These are phyloP conservation scores for Globisporangium echinulatum DNA, from an alignment of 352 stramenopile species.

Conservation along the genomic window DNA sequence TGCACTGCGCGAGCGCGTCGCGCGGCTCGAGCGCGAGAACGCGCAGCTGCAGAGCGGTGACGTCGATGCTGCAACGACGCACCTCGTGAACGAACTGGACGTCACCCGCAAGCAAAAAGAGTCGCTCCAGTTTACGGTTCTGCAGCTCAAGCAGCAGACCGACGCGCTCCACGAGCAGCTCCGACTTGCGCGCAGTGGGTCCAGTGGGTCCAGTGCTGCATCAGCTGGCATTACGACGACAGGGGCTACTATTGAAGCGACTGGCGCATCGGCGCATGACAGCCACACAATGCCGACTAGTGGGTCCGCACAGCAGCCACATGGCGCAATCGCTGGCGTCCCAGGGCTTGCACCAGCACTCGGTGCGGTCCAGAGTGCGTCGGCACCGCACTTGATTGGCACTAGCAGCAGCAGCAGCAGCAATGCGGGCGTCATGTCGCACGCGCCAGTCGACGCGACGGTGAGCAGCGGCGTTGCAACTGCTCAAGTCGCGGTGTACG, in stretches of 20 bases:
- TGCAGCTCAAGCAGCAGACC: conserved; percentile 73
- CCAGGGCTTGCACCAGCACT: conserved; percentile 4
- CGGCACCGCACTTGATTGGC: conserved; percentile 6
- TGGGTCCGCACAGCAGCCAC: neutral
- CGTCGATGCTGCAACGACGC: conserved; percentile 36
- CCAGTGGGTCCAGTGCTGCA: conserved; percentile 12
- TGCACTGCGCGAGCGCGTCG: conserved; percentile 50
- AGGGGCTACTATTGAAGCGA: neutral
- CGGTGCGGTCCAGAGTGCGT: neutral
- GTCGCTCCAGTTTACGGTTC: conserved; percentile 51
- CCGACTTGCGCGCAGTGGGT: conserved; percentile 16
- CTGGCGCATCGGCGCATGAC: neutral
- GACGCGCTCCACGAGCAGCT: conserved; percentile 67
- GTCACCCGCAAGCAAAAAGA: conserved; percentile 73
- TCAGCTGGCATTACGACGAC: conserved; percentile 6
- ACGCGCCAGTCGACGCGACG: conserved; percentile 2
- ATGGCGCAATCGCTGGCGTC: conserved; percentile 1
- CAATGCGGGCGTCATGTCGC: conserved; percentile 4
- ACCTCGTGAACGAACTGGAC: conserved; percentile 68
- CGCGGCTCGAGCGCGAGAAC: conserved; percentile 73
- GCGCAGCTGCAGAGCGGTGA: conserved; percentile 49
- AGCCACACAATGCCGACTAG: neutral
- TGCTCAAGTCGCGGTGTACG: conserved; percentile 55
- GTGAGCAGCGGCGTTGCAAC: conserved; percentile 39
- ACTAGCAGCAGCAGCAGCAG: neutral